A percentile compares a stretch with the other conserved stretches of the same genome.
Evolutionary conservation across 345 rosid genomes (phyloP).

Genomic region (Heritiera fomes): DNA sequence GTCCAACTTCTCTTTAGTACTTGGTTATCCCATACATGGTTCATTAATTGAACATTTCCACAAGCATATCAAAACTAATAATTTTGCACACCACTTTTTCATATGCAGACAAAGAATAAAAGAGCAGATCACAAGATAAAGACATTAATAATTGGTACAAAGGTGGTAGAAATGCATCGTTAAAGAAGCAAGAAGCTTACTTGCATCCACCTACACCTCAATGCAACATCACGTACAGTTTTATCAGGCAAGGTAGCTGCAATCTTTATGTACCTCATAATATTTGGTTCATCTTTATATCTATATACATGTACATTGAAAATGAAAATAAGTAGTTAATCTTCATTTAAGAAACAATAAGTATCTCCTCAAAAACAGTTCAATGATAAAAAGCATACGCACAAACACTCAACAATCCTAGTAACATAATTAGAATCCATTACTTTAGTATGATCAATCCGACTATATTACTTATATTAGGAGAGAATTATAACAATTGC

Average conservation of each 20-base stretch:
- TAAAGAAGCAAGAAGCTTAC: slow-evolving; percentile 50
- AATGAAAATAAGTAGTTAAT: slow-evolving; percentile 1
- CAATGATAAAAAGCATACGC: neutral
- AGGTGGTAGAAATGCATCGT: slow-evolving; percentile 1
- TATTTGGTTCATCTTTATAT: slow-evolving; percentile 67
- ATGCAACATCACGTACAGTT: slow-evolving; percentile 93
- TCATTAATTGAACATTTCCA: slow-evolving; percentile 1
- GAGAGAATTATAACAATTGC: neutral
- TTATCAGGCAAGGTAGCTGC: slow-evolving; percentile 79
- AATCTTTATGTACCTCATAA: slow-evolving; percentile 82
- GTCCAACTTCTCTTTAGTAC: neutral
- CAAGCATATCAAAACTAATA: neutral
- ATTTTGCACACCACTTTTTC: neutral
- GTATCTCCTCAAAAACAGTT: neutral
- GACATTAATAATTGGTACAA: neutral
- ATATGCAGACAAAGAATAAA: slow-evolving; percentile 7
- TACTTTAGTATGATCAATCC: neutral
- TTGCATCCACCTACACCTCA: slow-evolving; percentile 94
- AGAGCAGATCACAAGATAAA: neutral
- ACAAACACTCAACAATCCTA: neutral
- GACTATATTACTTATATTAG: neutral
- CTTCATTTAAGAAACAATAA: slow-evolving; percentile 1
- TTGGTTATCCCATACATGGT: neutral
- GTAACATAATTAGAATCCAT: neutral
- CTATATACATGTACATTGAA: slow-evolving; percentile 36